Evolutionary conservation across 1,139 yeast species (phyloP).

Genomic region (Diutina catenulata): DNA sequence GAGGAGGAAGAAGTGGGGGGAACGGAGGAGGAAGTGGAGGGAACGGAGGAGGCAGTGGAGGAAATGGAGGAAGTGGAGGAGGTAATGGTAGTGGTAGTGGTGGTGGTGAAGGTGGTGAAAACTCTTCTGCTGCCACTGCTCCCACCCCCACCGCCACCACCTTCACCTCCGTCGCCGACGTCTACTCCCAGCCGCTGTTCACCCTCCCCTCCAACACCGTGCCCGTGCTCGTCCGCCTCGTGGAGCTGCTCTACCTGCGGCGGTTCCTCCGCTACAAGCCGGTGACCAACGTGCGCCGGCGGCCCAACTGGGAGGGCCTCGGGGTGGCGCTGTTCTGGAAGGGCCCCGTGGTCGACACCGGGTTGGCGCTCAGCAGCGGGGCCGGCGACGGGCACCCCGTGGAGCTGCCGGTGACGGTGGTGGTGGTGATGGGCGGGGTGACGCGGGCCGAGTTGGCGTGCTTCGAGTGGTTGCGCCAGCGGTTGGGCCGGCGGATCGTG

Average conservation of each 20-base stretch:
- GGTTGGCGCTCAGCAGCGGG: too few relatives aligned
- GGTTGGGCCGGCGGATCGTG: not conserved
- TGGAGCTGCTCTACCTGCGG: constrained; percentile 40
- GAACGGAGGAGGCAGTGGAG: too few relatives aligned
- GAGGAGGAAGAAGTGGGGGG: too few relatives aligned
- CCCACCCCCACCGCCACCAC: constrained; percentile 12
- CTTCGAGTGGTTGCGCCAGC: not conserved
- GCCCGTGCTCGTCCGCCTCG: constrained; percentile 34
- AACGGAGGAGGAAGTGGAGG: too few relatives aligned
- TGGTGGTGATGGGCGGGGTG: not conserved
- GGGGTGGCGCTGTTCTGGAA: constrained; percentile 1
- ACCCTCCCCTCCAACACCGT: constrained; percentile 42
- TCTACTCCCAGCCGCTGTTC: constrained; percentile 35
- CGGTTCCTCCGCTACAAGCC: constrained; percentile 34
- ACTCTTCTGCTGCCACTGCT: too few relatives aligned
- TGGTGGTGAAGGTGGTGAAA: too few relatives aligned
- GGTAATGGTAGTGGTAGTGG: too few relatives aligned
- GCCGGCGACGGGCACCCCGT: too few relatives aligned
- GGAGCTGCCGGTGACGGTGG: not conserved
- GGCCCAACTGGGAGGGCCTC: constrained; percentile 36
- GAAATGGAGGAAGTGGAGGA: too few relatives aligned
- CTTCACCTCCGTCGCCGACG: constrained; percentile 11
- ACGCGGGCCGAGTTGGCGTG: not conserved
- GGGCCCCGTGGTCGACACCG: constrained; percentile 2
- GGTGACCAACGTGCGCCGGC: constrained; percentile 23